A percentile compares a stretch with the other conserved stretches of the same genome.
These are phyloP conservation scores for Hypoxylon sp. DNA, from an alignment of 2,329 filamentous ascomycete genomes.

Conservation along the genomic window DNA sequence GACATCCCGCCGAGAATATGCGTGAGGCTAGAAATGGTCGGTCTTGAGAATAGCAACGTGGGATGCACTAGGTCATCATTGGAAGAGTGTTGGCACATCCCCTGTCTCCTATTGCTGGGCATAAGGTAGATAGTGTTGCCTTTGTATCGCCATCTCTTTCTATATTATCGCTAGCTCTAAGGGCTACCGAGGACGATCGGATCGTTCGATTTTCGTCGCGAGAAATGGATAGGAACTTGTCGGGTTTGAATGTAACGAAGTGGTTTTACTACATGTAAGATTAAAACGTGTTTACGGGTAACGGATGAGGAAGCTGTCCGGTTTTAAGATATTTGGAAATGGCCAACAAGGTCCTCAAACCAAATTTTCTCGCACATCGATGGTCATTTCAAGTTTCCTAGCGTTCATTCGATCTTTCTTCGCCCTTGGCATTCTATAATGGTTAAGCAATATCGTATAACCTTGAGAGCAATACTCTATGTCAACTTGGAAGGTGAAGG, in stretches of 20 bases:
- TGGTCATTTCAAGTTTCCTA: too few species aligned
- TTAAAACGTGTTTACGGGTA: too few species aligned
- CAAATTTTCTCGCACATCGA: neutral
- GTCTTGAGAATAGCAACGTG: constrained; percentile 5
- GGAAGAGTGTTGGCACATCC: too few species aligned
- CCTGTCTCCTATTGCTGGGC: too few species aligned
- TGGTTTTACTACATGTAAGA: too few species aligned
- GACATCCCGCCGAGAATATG: neutral
- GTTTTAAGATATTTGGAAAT: constrained; percentile 19
- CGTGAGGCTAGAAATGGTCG: constrained; percentile 5
- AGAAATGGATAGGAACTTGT: neutral
- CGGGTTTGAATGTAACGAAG: neutral
- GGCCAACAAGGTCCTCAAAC: constrained; percentile 21
- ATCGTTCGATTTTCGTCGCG: constrained; percentile 1
- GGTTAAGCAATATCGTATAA: neutral
- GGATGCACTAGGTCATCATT: constrained; percentile 7
- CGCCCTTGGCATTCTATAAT: too few species aligned
- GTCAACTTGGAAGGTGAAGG: too few species aligned
- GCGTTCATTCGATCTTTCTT: too few species aligned
- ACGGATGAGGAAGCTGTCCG: constrained; percentile 15
- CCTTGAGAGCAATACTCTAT: too few species aligned
- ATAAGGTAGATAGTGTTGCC: too few species aligned
- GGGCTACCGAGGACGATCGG: neutral
- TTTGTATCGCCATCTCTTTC: constrained; percentile 7
- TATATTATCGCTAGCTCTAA: neutral